Conservation (phyloP, 75 land plant species). For the Cunninghamia lanceolata region DNA sequence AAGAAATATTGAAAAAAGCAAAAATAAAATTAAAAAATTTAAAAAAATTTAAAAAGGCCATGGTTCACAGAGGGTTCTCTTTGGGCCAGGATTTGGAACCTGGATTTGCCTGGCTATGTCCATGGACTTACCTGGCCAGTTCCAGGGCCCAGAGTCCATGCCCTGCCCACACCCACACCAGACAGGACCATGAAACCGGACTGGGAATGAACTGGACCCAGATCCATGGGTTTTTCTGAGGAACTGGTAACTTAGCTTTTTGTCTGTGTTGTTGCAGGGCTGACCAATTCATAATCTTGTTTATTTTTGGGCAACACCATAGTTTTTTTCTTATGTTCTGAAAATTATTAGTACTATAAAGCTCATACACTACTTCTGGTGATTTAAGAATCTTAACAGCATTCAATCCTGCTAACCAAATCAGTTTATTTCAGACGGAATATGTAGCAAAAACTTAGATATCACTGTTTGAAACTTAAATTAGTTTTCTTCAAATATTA, state of each 20-base stretch:
- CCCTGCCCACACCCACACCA: too few species aligned
- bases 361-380: neutral
- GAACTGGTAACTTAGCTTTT: neutral
- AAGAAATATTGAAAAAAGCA: too few species aligned
- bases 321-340: neutral
- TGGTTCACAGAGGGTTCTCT: too few species aligned
- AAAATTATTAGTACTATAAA: neutral
- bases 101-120: too few species aligned
- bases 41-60: too few species aligned
- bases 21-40: too few species aligned
- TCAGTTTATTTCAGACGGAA: neutral
- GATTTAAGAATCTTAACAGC: neutral
- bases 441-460: neutral
- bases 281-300: neutral
- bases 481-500: constrained; percentile 14
- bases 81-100: too few species aligned
- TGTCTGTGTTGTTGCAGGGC: neutral
- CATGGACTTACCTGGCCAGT: too few species aligned
- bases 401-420: neutral
- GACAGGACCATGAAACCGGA: too few species aligned
- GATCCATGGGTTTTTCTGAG: too few species aligned
- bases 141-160: too few species aligned
- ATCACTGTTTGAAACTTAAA: neutral
- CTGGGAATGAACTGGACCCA: too few species aligned
- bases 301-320: neutral